phyloP scores from a whole-genome alignment of 2,329 filamentous ascomycete genomes.

The Byssothecium circinans region DNA sequence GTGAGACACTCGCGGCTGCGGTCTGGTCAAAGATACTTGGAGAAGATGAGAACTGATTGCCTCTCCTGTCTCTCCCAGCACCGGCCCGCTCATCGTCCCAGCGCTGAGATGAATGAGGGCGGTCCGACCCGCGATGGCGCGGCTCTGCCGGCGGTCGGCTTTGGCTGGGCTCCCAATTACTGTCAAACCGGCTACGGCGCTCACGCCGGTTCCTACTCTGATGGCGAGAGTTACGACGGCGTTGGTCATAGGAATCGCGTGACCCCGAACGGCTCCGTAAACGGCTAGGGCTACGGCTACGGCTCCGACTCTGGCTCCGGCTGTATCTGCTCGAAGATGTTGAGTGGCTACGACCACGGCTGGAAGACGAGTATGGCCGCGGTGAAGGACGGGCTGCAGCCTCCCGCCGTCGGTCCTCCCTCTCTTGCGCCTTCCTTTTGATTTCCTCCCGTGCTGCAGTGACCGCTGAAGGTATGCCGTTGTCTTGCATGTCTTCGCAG shows the following conservation, averaged over 20 bases:
- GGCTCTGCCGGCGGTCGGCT: conserved; percentile 12
- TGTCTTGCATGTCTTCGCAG: conserved; percentile 75
- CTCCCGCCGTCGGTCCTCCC: not conserved
- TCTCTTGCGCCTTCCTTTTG: conserved; percentile 4
- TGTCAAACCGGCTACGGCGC: conserved; percentile 12
- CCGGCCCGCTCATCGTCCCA: conserved; percentile 16
- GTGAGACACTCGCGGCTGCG: no score
- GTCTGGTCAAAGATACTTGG: conserved; percentile 11
- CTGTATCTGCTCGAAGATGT: conserved; percentile 10
- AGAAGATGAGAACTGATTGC: conserved; percentile 4
- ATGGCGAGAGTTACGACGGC: conserved; percentile 14
- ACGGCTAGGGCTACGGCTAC: no score
- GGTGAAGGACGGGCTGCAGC: not conserved
- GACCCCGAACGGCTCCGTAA: not conserved
- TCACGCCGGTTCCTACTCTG: conserved; percentile 8
- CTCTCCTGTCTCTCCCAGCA: conserved; percentile 7
- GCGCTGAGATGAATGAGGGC: conserved; percentile 2
- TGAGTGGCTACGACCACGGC: conserved; percentile 15
- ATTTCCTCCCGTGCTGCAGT: conserved; percentile 20
- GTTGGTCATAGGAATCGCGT: conserved; percentile 10
- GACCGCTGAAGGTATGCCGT: conserved; percentile 26
- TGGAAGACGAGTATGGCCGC: not conserved
- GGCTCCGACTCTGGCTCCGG: not conserved
- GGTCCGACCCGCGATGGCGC: conserved; percentile 5
- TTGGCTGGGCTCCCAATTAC: conserved; percentile 8